A percentile compares a stretch with the other conserved stretches of the same genome.
Conservation (phyloP, 148 eudicot genomes). For the Heliamphora exappendiculata region DNA sequence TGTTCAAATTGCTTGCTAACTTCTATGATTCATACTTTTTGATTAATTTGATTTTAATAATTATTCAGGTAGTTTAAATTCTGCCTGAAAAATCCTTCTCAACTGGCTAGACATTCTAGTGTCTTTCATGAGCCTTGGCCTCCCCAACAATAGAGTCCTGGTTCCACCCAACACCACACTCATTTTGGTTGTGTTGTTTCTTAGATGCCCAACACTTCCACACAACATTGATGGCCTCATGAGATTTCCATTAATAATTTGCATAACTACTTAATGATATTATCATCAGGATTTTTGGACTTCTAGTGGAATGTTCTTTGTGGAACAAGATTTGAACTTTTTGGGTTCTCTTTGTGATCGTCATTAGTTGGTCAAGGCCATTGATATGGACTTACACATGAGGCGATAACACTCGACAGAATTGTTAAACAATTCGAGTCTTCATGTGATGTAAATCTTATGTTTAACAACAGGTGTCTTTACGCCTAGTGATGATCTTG, state of each 20-base stretch:
- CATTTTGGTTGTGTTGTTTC: no score
- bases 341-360: not conserved
- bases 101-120: no score
- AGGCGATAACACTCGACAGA: not conserved
- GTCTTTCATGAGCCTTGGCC: no score
- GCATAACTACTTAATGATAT: not conserved
- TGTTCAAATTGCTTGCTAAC: no score
- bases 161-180: no score
- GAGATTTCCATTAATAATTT: not conserved
- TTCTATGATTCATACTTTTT: no score
- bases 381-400: not conserved
- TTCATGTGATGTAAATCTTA: not conserved
- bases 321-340: not conserved
- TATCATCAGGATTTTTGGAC: not conserved
- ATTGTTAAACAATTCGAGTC: not conserved
- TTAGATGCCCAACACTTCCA: no score
- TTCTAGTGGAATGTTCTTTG: not conserved
- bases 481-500: constrained; percentile 79
- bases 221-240: no score
- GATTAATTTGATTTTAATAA: no score
- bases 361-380: not conserved
- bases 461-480: constrained; percentile 51
- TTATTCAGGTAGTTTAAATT: no score
- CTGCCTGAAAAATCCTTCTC: no score
- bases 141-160: no score